phyloP scores from a whole-genome alignment of 306 rosid genomes.

The Ochetophila trinervis region DNA sequence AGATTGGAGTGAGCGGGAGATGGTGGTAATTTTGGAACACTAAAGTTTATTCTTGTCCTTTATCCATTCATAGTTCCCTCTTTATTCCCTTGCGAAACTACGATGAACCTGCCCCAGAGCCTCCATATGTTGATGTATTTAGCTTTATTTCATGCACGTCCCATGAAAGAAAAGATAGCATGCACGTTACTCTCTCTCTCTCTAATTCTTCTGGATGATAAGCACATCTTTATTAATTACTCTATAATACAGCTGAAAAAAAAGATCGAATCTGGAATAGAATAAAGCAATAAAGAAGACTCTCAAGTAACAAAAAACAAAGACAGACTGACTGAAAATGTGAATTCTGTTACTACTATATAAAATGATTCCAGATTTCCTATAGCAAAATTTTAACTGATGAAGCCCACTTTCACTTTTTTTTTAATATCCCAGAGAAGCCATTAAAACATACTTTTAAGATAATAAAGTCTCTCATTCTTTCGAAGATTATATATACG shows the following conservation, averaged over 20 bases:
- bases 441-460: constrained; percentile 9
- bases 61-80: constrained; percentile 38
- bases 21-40: constrained; percentile 37
- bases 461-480: neutral
- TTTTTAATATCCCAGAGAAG: neutral
- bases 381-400: constrained; percentile 16
- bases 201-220: constrained; percentile 16
- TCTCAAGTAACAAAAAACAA: constrained; percentile 35
- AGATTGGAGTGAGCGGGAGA: neutral
- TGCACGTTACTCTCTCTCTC: constrained; percentile 64
- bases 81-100: constrained; percentile 58
- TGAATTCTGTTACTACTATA: constrained; percentile 26
- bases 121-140: constrained; percentile 29
- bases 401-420: constrained; percentile 37
- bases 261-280: constrained; percentile 60
- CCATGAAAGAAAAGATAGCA: constrained; percentile 50
- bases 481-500: neutral
- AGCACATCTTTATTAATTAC: constrained; percentile 31
- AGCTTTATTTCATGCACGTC: constrained; percentile 75
- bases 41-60: constrained; percentile 90
- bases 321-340: constrained; percentile 9
- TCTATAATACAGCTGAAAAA: constrained; percentile 24
- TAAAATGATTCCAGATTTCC: constrained; percentile 27
- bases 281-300: constrained; percentile 66
- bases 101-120: constrained; percentile 48